phyloP scores from a whole-genome alignment of 345 rosid genomes.

The Bruguiera gymnorhiza region DNA sequence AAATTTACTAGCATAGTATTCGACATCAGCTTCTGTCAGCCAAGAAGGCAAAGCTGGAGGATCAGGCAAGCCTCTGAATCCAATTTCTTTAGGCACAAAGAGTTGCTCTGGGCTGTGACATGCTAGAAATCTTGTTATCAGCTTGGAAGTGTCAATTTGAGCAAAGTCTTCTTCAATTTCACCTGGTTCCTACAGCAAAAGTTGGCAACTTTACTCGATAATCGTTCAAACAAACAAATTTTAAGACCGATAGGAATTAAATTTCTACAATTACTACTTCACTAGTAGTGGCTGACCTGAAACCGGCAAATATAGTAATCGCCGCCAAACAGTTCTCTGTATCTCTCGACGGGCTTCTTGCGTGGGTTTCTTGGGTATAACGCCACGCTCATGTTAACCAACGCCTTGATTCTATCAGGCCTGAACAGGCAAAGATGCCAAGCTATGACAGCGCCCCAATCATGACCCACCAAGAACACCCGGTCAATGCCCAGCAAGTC shows the following conservation, averaged over 20 bases:
- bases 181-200: not conserved
- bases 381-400: not conserved
- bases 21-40: not conserved
- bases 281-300: not conserved
- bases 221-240: too few relatives aligned
- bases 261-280: too few relatives aligned
- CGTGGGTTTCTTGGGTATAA: not conserved
- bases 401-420: not conserved
- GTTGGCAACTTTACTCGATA: not conserved
- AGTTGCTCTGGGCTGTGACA: not conserved
- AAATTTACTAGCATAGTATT: not conserved
- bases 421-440: not conserved
- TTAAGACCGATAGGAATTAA: too few relatives aligned
- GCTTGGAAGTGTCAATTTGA: not conserved
- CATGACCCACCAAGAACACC: slow-evolving; percentile 6
- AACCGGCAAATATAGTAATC: slow-evolving; percentile 1
- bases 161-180: slow-evolving; percentile 1
- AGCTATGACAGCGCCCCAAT: not conserved
- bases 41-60: not conserved
- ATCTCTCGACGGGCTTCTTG: not conserved
- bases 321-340: not conserved
- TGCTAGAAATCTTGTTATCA: not conserved
- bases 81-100: not conserved
- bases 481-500: slow-evolving; percentile 7
- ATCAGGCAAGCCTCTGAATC: not conserved